A percentile compares a stretch with the other conserved stretches of the same genome.
Evolutionary conservation across 1,139 yeast genomes (phyloP).

Genomic region (Tardiomyces blankii): DNA sequence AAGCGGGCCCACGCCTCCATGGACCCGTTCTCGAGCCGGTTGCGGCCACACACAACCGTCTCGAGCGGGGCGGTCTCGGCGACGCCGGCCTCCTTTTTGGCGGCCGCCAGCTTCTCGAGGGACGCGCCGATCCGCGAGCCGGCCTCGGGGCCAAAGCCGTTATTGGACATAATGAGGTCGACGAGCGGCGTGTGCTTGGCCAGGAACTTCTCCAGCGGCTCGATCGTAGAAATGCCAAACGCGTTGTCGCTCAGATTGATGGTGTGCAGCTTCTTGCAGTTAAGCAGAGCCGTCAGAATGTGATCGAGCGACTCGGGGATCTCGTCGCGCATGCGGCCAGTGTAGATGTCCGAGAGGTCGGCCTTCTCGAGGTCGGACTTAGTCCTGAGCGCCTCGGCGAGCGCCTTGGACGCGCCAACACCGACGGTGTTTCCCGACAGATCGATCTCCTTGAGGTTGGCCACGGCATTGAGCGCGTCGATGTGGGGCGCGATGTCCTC

Average conservation of each 20-base stretch:
- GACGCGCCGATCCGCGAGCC: conserved; percentile 91
- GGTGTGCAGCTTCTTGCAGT: conserved; percentile 56
- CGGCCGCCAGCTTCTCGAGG: conserved; percentile 57
- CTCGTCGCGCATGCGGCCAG: conserved; percentile 90
- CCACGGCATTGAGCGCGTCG: conserved; percentile 36
- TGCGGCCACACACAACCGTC: conserved; percentile 92
- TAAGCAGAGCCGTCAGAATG: conserved; percentile 61
- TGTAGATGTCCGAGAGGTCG: conserved; percentile 83
- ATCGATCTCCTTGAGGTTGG: conserved; percentile 49
- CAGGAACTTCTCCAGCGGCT: conserved; percentile 71
- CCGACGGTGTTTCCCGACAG: conserved; percentile 93
- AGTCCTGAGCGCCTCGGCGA: conserved; percentile 47
- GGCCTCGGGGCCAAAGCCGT: conserved; percentile 97
- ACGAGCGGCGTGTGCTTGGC: conserved; percentile 67
- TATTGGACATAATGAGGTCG: conserved; percentile 81
- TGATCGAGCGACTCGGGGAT: conserved; percentile 74
- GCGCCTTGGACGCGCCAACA: conserved; percentile 67
- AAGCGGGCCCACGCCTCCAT: conserved; percentile 49
- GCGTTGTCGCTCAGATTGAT: conserved; percentile 91
- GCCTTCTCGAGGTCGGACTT: conserved; percentile 42
- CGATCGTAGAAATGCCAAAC: conserved; percentile 90
- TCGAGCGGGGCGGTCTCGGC: conserved; percentile 35
- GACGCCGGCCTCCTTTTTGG: conserved; percentile 37
- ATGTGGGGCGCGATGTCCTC: conserved; percentile 64
- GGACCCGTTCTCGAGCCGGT: conserved; percentile 92